Base-by-base conservation (phyloP, 495 filamentous ascomycete genomes). In the Podospora pseudocomata region DNA sequence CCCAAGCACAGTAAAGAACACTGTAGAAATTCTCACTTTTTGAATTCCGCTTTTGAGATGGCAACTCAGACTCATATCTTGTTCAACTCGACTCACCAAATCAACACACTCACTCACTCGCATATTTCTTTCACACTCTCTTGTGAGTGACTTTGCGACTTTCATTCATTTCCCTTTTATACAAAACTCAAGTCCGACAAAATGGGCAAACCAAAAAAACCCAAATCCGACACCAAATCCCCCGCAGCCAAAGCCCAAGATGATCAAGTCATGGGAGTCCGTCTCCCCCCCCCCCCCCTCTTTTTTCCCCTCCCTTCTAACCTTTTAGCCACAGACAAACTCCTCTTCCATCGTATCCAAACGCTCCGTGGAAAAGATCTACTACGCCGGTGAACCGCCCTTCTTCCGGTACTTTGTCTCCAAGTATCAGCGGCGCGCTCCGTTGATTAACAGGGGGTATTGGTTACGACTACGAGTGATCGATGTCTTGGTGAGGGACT, bases 291-390 rank as follows among this genome's bases (percentile, higher is more conserved):
- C 30, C 16, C 26, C 15, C 7, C 56, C 54, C 65, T 28, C 60
- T 69, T 27, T 39, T 39, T 60, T 55, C 30, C 20, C 2, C 11
- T 39, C 65, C 58, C 59, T 56, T 59, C 16, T 55, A 3, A 39
- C 32, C 23, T 62, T 20, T 16, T 2, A 13, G 20, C 11, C 11
- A 56, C 63, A 94, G 90, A 97, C 93, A 65, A 97, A 97, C 74
- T 92, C 87, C 75, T 92, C 90, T 77, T 93, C 90, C 72, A 96
- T 97, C 72, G 89, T 92, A 54, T 96, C 92, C 28, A 97, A 97
- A 76, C 85, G 92, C 67, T 93, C 91, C 71, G 92, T 97, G 32
- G 92, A 96, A 75, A 87, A 88, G 72, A 83, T 95, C 20, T 97
- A 97, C 78, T 89, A 89, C 71, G 77, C 85, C 11, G 1, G 32